Evolutionary conservation across 768 basidiomycete genomes (phyloP).

Genomic region (Leccinum rimulosum): DNA sequence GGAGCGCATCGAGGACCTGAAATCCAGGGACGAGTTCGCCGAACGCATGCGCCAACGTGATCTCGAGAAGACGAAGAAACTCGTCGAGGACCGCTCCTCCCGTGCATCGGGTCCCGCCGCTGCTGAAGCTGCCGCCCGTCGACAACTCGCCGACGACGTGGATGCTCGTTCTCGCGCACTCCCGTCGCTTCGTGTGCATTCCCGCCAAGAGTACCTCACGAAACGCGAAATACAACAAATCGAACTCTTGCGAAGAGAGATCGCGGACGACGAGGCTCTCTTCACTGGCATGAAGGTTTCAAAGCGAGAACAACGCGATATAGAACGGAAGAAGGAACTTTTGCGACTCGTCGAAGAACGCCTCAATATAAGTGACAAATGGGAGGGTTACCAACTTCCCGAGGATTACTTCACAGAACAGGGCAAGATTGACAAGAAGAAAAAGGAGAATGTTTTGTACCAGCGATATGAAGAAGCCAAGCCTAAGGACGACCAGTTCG

Average conservation of each 20-base stretch:
- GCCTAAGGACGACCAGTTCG: conserved; percentile 89
- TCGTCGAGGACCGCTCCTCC: conserved; percentile 90
- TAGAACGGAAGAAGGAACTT: conserved; percentile 90
- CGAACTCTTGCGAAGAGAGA: conserved; percentile 88
- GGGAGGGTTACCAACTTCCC: conserved; percentile 93
- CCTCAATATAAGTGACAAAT: conserved; percentile 91
- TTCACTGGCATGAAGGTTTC: conserved; percentile 91
- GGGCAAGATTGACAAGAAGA: conserved; percentile 97
- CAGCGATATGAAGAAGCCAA: conserved; percentile 93
- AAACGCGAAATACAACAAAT: conserved; percentile 97
- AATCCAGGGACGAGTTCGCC: conserved; percentile 91
- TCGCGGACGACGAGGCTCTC: conserved; percentile 89
- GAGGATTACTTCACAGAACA: conserved; percentile 99
- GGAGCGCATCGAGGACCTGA: conserved; percentile 73
- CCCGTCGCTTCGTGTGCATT: conserved; percentile 79
- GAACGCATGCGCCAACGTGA: conserved; percentile 84
- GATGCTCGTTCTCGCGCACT: conserved; percentile 53
- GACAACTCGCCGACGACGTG: conserved; percentile 77
- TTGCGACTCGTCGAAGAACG: conserved; percentile 91
- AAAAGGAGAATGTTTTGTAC: conserved; percentile 89
- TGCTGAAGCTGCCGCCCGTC: conserved; percentile 78
- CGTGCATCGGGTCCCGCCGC: conserved; percentile 63
- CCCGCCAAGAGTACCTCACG: conserved; percentile 92
- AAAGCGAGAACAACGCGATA: conserved; percentile 73
- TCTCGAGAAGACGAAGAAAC: conserved; percentile 79